Evolutionary conservation across 2,329 filamentous ascomycete species (phyloP).

Genomic region (Claviceps arundinis): DNA sequence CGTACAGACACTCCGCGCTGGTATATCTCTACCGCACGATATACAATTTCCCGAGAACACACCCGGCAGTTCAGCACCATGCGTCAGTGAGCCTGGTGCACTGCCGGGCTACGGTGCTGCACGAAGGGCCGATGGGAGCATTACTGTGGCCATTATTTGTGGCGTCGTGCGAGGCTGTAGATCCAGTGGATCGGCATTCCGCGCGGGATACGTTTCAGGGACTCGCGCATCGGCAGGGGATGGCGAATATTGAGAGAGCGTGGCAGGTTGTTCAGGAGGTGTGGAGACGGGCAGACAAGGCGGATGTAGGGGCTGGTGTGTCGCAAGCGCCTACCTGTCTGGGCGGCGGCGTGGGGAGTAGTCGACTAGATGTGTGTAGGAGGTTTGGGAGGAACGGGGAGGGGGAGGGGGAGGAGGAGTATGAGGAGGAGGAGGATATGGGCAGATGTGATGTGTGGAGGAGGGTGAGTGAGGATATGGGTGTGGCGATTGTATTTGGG

Average conservation of each 20-base stretch:
- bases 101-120: slow-evolving; percentile 40
- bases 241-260: slow-evolving; percentile 50
- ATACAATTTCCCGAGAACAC: slow-evolving; percentile 30
- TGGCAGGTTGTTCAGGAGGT: slow-evolving; percentile 49
- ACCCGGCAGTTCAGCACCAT: slow-evolving; percentile 40
- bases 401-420: too few species aligned
- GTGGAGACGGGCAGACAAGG: slow-evolving; percentile 39
- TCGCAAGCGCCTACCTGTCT: neutral
- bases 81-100: slow-evolving; percentile 35
- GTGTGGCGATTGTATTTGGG: slow-evolving; percentile 46
- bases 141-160: slow-evolving; percentile 53
- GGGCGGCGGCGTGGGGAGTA: too few species aligned
- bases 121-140: slow-evolving; percentile 47
- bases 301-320: slow-evolving; percentile 8
- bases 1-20: slow-evolving; percentile 44
- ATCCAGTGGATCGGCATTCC: slow-evolving; percentile 33
- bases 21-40: slow-evolving; percentile 46
- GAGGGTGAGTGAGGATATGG: slow-evolving; percentile 43
- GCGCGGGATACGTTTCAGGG: slow-evolving; percentile 38
- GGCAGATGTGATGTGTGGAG: slow-evolving; percentile 35
- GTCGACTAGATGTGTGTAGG: too few species aligned
- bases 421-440: too few species aligned
- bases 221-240: slow-evolving; percentile 44
- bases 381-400: too few species aligned
- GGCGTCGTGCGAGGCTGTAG: slow-evolving; percentile 45